phyloP scores from a whole-genome alignment of 805 yeast genomes.

The Starmerella khaoyaiensis region DNA sequence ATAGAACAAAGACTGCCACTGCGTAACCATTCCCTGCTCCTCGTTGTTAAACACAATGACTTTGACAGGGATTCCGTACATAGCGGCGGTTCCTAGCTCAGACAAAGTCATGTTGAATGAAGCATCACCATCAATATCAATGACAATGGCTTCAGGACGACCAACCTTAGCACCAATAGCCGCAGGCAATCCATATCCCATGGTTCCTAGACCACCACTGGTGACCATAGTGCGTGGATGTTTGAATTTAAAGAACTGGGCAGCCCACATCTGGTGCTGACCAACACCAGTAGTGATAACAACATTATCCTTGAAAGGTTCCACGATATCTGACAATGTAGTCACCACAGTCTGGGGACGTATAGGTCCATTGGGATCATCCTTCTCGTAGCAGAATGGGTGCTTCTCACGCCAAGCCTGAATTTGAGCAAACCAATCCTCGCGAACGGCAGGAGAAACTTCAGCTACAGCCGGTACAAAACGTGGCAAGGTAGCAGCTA shows the following conservation, averaged over 20 bases:
- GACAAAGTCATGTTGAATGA: conserved; percentile 96
- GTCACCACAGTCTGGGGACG: conserved; percentile 87
- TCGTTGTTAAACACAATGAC: conserved; percentile 84
- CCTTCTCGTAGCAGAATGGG: conserved; percentile 72
- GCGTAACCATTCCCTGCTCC: conserved; percentile 99
- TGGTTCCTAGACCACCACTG: conserved; percentile 98
- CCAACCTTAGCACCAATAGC: conserved; percentile 98
- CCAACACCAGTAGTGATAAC: conserved; percentile 97
- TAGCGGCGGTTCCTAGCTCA: conserved; percentile 89
- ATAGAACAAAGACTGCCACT: conserved; percentile 96
- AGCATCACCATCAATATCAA: conserved; percentile 98
- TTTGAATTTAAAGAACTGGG: conserved; percentile 92
- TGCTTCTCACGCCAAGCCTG: conserved; percentile 72
- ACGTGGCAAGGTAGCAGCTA: conserved; percentile 56
- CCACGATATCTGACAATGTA: conserved; percentile 64
- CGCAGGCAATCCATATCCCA: conserved; percentile 96
- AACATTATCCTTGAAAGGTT: conserved; percentile 51
- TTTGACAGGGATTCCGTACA: conserved; percentile 84
- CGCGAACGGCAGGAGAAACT: conserved; percentile 41
- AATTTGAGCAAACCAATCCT: conserved; percentile 66
- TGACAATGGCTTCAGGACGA: conserved; percentile 84
- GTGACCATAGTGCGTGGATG: conserved; percentile 87
- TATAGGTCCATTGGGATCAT: conserved; percentile 45
- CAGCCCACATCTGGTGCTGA: conserved; percentile 99
- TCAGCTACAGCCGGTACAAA: conserved; percentile 58